phyloP scores from a whole-genome alignment of 2,329 filamentous ascomycete genomes.

The Colletotrichum agaves region DNA sequence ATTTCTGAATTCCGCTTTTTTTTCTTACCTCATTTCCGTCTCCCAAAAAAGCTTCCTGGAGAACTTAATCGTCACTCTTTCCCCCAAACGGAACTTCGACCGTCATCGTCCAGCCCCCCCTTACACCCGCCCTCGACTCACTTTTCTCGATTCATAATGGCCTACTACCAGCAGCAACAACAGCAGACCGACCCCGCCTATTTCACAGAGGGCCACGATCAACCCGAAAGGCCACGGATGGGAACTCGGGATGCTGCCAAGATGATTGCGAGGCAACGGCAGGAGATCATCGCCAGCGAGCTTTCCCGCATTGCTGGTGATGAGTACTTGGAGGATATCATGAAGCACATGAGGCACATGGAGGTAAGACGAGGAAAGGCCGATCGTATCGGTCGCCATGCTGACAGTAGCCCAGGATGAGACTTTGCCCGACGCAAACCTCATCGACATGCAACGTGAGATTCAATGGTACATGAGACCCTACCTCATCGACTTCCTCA shows the following conservation, averaged over 20 bases:
- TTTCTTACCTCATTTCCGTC: conserved; percentile 24
- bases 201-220: conserved; percentile 66
- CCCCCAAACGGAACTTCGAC: conserved; percentile 52
- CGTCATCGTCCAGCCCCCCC: conserved; percentile 37
- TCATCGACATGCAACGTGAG: conserved; percentile 98
- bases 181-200: conserved; percentile 58
- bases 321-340: conserved; percentile 93
- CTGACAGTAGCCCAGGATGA: conserved; percentile 64
- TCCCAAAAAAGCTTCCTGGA: conserved; percentile 40
- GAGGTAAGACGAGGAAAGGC: conserved; percentile 66
- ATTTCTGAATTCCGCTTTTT: conserved; percentile 22
- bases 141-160: conserved; percentile 55
- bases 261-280: conserved; percentile 81
- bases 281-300: conserved; percentile 89
- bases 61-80: conserved; percentile 51
- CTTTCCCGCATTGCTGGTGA: conserved; percentile 86
- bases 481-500: conserved; percentile 96
- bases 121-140: conserved; percentile 45
- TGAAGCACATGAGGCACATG: conserved; percentile 95
- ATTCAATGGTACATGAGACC: conserved; percentile 99
- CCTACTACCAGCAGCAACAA: conserved; percentile 52
- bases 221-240: conserved; percentile 64
- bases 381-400: not conserved
- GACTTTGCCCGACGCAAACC: conserved; percentile 94
- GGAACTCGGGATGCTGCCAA: conserved; percentile 80